A percentile compares a stretch with the other conserved stretches of the same genome.
Conservation (phyloP, 2,329 filamentous ascomycete genomes). For the Thyridium curvatum region DNA sequence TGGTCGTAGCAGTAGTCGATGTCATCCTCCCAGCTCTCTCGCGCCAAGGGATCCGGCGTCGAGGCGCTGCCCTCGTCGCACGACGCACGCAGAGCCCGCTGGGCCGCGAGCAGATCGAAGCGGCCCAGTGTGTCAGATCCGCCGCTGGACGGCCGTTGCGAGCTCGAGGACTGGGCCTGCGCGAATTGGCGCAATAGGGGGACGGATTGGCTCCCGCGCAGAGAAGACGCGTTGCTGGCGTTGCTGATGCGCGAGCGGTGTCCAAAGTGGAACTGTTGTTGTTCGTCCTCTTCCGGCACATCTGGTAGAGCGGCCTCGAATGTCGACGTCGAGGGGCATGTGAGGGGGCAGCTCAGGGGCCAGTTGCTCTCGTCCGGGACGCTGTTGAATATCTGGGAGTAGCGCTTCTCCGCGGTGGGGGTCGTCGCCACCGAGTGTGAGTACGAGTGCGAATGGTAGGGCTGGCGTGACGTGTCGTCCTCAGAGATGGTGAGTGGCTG, state of each 20-base stretch:
- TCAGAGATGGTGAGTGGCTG: slow-evolving; percentile 27
- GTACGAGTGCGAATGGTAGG: slow-evolving; percentile 13
- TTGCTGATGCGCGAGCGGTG: slow-evolving; percentile 36
- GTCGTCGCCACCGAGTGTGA: slow-evolving; percentile 17
- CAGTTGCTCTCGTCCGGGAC: slow-evolving; percentile 32
- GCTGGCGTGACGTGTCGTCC: slow-evolving; percentile 14
- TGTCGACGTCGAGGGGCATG: slow-evolving; percentile 22
- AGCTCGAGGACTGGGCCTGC: slow-evolving; percentile 20
- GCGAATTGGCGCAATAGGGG: slow-evolving; percentile 44
- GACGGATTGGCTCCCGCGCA: slow-evolving; percentile 49
- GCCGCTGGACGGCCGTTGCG: slow-evolving; percentile 29
- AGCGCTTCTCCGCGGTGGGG: slow-evolving; percentile 15
- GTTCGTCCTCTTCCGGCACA: slow-evolving; percentile 58
- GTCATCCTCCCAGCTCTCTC: slow-evolving; percentile 59
- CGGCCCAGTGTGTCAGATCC: slow-evolving; percentile 47
- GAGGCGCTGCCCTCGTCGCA: slow-evolving; percentile 14
- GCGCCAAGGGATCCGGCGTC: slow-evolving; percentile 20
- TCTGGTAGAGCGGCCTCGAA: slow-evolving; percentile 45
- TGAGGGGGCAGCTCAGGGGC: slow-evolving; percentile 36
- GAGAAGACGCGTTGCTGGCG: slow-evolving; percentile 41
- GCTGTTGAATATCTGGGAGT: slow-evolving; percentile 33
- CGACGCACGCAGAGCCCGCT: slow-evolving; percentile 21
- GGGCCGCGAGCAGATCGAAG: slow-evolving; percentile 31
- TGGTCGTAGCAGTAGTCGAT: slow-evolving; percentile 69
- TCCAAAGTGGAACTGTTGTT: slow-evolving; percentile 23